Evolutionary conservation across 129 eudicot genomes (phyloP).

Genomic region (Flaveria robusta): DNA sequence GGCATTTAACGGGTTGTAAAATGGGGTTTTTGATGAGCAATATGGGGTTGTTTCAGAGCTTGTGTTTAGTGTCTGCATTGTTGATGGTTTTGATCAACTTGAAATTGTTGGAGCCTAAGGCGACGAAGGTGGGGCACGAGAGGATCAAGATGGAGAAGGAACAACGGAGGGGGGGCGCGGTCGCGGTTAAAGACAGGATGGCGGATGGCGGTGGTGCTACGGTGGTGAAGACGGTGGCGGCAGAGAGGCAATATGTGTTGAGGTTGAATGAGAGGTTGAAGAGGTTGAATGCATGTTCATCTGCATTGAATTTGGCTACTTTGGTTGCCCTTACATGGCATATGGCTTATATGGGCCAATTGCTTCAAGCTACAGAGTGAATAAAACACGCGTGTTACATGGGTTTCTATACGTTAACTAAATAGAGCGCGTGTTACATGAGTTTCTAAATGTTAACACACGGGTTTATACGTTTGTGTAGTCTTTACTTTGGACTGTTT

Average conservation of each 20-base stretch:
- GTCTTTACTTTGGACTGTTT: too few relatives aligned
- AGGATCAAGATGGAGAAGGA: constrained; percentile 73
- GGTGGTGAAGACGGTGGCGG: background rate
- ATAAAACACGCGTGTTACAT: background rate
- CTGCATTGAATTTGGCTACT: constrained; percentile 53
- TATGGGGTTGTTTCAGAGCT: constrained; percentile 48
- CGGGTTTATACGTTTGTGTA: too few relatives aligned
- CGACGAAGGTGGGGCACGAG: constrained; percentile 68
- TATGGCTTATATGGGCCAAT: constrained; percentile 56
- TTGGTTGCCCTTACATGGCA: constrained; percentile 69
- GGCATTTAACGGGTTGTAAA: constrained; percentile 44
- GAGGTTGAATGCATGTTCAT: constrained; percentile 62
- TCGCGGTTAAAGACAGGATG: background rate
- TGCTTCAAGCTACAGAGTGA: constrained; percentile 31
- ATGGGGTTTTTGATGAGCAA: background rate
- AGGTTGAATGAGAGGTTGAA: constrained; percentile 42
- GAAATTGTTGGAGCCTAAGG: constrained; percentile 66
- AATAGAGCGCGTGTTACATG: too few relatives aligned
- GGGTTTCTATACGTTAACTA: background rate
- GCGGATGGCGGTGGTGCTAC: constrained; percentile 20
- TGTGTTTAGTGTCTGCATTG: constrained; percentile 46
- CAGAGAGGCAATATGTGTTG: constrained; percentile 17
- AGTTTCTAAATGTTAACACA: too few relatives aligned
- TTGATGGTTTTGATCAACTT: constrained; percentile 53
- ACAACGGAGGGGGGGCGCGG: constrained; percentile 51